Base-by-base conservation (phyloP, 768 basidiomycete genomes). In the Auricularia sp. region DNA sequence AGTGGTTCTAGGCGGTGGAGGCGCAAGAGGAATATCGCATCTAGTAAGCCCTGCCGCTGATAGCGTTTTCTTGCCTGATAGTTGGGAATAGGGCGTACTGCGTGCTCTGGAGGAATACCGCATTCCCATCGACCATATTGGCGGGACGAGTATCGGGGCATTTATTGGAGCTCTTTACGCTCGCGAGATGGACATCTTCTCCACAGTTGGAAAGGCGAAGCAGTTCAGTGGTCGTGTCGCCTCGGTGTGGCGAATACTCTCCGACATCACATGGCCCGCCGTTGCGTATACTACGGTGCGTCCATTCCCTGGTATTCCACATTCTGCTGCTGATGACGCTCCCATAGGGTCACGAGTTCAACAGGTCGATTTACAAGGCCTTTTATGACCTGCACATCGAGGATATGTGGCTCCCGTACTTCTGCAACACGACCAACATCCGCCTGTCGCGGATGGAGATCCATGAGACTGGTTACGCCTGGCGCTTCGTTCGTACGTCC, bases 381-480 rank as follows among this genome's bases (percentile, higher is more conserved):
- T 96, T 97, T 73, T 96, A 93, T 69, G 93, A 92, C 74, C 84
- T 94, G 51, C 94, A 98, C 69, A 93, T 93, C 47, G 90, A 93
- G 75, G 95, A 97, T 75, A 96, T 97, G 91, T 98, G 96, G 97
- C 80, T 99, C 5, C 97, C 96, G 3, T 98, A 86, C 78, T 98
- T 96, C 76, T 97, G 94, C 76, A 98, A 98, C 70, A 92, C 96
- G 2, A 96, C 97, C 21, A 98, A 98, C 70, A 97, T 99, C 73
- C 93, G 88, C 62, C 92, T 91, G 56, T 97, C 93, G 8, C 83
- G 87, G 8, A 98, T 98, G 93, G 94, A 98, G 71, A 87, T 98
- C 53, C 97, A 99, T 70, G 90, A 95, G 69, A 91, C 92, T 12
- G 97, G 97, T n/a, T 98, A 98, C 77, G 96, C 97, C 12, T 99